Evolutionary conservation across 257 asterid species (phyloP).

Genomic region (Vinca minor): DNA sequence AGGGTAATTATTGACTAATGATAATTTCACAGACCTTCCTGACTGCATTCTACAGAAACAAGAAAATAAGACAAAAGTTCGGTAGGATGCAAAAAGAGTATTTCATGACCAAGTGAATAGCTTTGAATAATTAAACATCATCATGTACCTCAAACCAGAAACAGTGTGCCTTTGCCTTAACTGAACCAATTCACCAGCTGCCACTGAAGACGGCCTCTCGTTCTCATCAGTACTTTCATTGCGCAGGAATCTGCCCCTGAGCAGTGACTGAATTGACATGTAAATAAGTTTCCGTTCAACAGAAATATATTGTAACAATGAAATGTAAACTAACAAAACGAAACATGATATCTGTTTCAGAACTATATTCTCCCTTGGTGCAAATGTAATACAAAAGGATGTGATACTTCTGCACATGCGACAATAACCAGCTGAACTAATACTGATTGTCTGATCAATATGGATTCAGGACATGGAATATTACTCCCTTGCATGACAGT

Average conservation of each 20-base stretch:
- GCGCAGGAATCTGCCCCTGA: conserved; percentile 86
- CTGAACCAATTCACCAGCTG: conserved; percentile 78
- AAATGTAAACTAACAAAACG: not conserved
- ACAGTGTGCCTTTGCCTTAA: conserved; percentile 84
- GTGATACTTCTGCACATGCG: not conserved
- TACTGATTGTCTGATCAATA: not conserved
- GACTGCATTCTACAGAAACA: too few species aligned
- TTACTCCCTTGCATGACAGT: not conserved
- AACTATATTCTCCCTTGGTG: not conserved
- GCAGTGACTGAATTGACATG: conserved; percentile 56
- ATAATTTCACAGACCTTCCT: too few species aligned
- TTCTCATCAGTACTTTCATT: conserved; percentile 71
- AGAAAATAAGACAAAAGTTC: too few species aligned
- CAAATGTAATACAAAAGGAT: not conserved
- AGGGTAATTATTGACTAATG: not conserved
- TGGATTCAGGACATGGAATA: not conserved
- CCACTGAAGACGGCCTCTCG: conserved; percentile 64
- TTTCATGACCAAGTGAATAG: too few species aligned
- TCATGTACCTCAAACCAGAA: conserved; percentile 79
- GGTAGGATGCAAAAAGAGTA: too few species aligned
- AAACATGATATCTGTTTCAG: not conserved
- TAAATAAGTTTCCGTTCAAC: conserved; percentile 1
- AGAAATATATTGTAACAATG: not conserved
- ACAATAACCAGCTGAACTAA: not conserved
- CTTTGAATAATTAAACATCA: not conserved